Evolutionary conservation across 148 eudicot genomes (phyloP), one percentile per base, ranked within the genome.

Genomic region (Diospyros kaki): DNA sequence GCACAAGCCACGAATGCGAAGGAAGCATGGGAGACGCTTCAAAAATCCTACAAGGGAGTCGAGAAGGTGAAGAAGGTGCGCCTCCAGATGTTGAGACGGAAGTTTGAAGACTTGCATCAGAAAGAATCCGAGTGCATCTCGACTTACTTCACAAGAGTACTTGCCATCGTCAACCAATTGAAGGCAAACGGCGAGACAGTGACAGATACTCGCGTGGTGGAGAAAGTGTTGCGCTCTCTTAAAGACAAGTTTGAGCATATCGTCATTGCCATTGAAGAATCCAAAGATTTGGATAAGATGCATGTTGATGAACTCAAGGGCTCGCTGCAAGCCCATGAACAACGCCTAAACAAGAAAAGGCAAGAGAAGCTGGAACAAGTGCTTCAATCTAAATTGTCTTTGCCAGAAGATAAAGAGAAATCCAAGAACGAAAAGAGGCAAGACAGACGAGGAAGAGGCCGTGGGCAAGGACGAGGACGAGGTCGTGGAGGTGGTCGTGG

Each of bases 111-210:
- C 5, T 41, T 74, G 39, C 1, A 41, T n/a, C 61, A 61, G 64
- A 58, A 53, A 15, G 77, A 75, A 10, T 10, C 15, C 3, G 69
- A 74, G 45, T 48, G 60, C 1, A 39, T 74, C 8, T 3, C 10
- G 17, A 6, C 0, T 1, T 75, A 75, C 58, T 66, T 75, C 46
- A 53, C 52, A 17, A 14, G 68, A 44, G 56, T 28, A 12, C 11
- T 51, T 11, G 28, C 71, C 15, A 75, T 75, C 43, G 40, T 64
- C 10, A 42, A 75, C 50, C 71, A 75, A 75, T 61, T 75, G 6
- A 14, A 7, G 17, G 39, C 38, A 2, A 39, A 64, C 60, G 64
- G 53, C 3, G 52, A 75, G 44, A 64, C 40, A 13, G 12, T 53
- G 6, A 13, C 6, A 4, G 12, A 53, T 9, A 13, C 2, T 4